Base-by-base conservation (phyloP, 2,329 filamentous ascomycete species). In the Epichloe baconii region DNA sequence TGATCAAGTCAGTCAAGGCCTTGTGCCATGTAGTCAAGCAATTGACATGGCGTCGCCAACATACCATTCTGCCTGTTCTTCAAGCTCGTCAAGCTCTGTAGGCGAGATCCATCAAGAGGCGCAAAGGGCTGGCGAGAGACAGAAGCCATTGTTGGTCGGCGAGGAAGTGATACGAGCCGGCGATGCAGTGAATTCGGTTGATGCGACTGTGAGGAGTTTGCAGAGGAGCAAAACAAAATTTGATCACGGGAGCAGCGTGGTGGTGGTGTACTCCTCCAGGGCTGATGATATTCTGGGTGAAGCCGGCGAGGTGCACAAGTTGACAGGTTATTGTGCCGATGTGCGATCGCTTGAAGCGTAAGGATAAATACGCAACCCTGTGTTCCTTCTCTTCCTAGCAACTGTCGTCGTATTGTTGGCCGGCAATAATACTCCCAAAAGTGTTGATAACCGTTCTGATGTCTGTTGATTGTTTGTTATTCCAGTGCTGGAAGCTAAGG, bases 1-100 rank as follows among this genome's bases (percentile, higher is more conserved):
- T 43, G 47, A 44, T 23, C 5, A 38, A 17, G 40, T 51, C 36
- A 49, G 36, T n/a, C 31, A 31, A 23, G n/a, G 8, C 26, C 21
- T 17, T 14, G 19, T 26, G 23, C n/a, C 19, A 14, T 21, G 5
- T n/a, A 46, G 19, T 12, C 17, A 3, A 21, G 14, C 34, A 23
- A 31, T 23, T 19, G n/a, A 36, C 23, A 17, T 5, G 10, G 49
- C 15, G 19, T 21, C 5, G 2, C 12, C n/a, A 7, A 72, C 77
- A 59, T 77, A 84, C 80, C 77, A 73, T 83, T 83, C 64, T 90
- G 86, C 66, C 82, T 76, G 67, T 90, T 90, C 74, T 89, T 91
- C 48, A 83, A 69, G 68, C 81, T 88, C 26, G 82, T 83, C 60
- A 91, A 72, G 56, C 74, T 80, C 66, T 88, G 83, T 26, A 90